Evolutionary conservation across 1,284 basidiomycete species (phyloP).

Genomic region (Taiwanofungus camphoratus): DNA sequence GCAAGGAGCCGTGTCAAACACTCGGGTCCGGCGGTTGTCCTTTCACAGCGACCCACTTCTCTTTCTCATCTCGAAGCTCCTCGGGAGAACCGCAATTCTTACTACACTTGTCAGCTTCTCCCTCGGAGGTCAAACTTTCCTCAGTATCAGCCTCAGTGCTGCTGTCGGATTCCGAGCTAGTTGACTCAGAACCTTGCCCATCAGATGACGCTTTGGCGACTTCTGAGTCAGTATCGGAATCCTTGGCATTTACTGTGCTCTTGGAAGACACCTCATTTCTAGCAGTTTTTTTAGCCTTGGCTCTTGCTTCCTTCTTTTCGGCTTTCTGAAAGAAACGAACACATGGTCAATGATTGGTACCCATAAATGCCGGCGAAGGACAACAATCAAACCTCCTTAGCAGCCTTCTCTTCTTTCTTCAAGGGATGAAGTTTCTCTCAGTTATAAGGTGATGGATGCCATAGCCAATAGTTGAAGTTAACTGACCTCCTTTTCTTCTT

Average conservation of each 20-base stretch:
- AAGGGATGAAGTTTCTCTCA: constrained; percentile 1
- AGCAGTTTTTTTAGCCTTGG: constrained; percentile 47
- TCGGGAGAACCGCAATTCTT: too few relatives aligned
- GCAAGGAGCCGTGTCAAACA: constrained; percentile 1
- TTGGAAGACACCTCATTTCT: constrained; percentile 31
- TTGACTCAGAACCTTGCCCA: constrained; percentile 2
- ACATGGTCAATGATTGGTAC: constrained; percentile 4
- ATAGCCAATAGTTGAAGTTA: too few relatives aligned
- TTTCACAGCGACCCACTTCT: constrained; percentile 72
- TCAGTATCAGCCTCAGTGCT: constrained; percentile 67
- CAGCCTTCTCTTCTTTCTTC: constrained; percentile 46
- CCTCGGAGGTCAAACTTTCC: constrained; percentile 67
- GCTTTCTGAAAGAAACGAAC: constrained; percentile 18
- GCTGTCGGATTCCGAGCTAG: constrained; percentile 48
- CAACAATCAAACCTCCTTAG: constrained; percentile 42
- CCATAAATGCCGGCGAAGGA: not conserved
- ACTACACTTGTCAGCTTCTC: constrained; percentile 34
- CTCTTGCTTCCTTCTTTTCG: constrained; percentile 50
- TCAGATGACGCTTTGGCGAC: constrained; percentile 25
- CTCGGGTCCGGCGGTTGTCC: constrained; percentile 21
- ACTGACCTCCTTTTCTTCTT: constrained; percentile 29
- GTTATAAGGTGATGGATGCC: too few relatives aligned
- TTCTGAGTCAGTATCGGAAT: not conserved
- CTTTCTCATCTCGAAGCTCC: constrained; percentile 36
- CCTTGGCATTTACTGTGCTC: constrained; percentile 19